These are phyloP conservation scores for Pseudomonodictys pantanalensis DNA, from an alignment of 495 filamentous ascomycete genomes.

Conservation along the genomic window DNA sequence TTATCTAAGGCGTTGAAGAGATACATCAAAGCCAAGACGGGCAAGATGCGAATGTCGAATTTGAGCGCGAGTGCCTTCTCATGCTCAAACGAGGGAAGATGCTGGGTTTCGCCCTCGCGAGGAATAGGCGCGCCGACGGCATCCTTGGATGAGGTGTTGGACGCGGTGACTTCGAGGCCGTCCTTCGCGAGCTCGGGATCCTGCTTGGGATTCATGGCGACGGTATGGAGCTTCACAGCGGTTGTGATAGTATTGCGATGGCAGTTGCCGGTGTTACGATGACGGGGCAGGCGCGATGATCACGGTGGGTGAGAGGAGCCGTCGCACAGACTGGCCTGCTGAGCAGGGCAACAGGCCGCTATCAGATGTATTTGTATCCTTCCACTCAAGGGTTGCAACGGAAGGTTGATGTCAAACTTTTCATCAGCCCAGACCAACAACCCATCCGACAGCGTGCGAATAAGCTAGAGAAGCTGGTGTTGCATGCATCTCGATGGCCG, in stretches of 20 bases:
- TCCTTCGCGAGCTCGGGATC: conserved; percentile 21
- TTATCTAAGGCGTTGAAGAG: conserved; percentile 45
- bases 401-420: not conserved
- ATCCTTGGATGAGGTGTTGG: conserved; percentile 23
- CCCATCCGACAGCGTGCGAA: not conserved
- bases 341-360: too few species aligned
- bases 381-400: not conserved
- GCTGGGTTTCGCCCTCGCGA: conserved; percentile 14
- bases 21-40: conserved; percentile 45
- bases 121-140: not conserved
- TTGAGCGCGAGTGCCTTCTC: conserved; percentile 37
- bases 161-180: conserved; percentile 22
- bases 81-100: conserved; percentile 32
- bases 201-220: conserved; percentile 17
- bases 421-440: not conserved
- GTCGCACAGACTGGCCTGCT: too few species aligned
- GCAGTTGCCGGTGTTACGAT: too few species aligned
- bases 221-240: too few species aligned
- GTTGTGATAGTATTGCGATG: too few species aligned
- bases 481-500: not conserved
- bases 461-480: not conserved
- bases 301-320: too few species aligned
- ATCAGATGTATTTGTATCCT: not conserved
- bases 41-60: conserved; percentile 43
- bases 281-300: too few species aligned